phyloP scores from a whole-genome alignment of 345 rosid species.

The Salix exigua region DNA sequence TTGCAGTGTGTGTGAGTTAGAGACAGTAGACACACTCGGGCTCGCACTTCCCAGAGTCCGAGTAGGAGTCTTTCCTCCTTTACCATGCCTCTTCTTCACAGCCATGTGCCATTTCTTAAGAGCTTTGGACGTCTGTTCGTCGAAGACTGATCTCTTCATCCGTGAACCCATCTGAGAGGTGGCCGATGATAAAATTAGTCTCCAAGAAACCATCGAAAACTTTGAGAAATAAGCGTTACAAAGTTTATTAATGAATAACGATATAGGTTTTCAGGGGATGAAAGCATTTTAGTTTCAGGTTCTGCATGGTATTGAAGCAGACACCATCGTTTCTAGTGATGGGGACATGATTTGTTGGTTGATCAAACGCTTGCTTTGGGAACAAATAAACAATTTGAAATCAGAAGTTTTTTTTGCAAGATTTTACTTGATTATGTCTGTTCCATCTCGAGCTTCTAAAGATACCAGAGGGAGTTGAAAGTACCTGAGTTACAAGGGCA shows the following conservation, averaged over 20 bases:
- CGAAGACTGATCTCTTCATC: constrained; percentile 88
- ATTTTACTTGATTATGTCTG: not conserved
- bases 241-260: too few relatives aligned
- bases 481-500: constrained; percentile 94
- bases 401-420: not conserved
- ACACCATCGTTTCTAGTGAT: not conserved
- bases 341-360: not conserved
- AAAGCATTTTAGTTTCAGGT: not conserved
- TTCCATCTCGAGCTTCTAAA: not conserved
- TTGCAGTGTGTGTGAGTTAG: constrained; percentile 41
- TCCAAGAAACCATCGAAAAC: not conserved
- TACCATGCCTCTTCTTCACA: constrained; percentile 52
- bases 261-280: not conserved
- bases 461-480: not conserved
- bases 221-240: not conserved
- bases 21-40: constrained; percentile 34
- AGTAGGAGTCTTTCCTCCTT: constrained; percentile 49
- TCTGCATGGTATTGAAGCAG: not conserved
- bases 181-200: not conserved
- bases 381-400: not conserved
- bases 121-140: constrained; percentile 89
- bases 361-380: not conserved
- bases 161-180: constrained; percentile 72
- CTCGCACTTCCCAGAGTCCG: constrained; percentile 46
- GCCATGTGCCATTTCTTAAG: constrained; percentile 88